Evolutionary conservation across 495 filamentous ascomycete genomes (phyloP).

Genomic region (Aspergillus cristatus): DNA sequence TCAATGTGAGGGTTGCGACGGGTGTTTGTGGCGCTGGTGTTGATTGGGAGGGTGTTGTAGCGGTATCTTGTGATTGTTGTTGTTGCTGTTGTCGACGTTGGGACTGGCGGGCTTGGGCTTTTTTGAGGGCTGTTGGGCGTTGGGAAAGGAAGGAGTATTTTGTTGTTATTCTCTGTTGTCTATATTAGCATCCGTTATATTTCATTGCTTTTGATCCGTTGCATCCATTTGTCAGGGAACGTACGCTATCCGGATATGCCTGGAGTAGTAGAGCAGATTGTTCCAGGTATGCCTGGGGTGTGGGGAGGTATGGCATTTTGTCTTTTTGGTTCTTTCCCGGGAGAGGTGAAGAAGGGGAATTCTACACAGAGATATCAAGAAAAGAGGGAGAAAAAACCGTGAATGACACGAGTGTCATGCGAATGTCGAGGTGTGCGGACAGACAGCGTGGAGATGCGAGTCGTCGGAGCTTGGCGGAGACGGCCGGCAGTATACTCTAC

Average conservation of each 20-base stretch:
- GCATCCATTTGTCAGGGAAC: slow-evolving; percentile 5
- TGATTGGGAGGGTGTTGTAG: slow-evolving; percentile 8
- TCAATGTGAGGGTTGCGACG: slow-evolving; percentile 65
- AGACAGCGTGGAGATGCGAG: too few relatives aligned
- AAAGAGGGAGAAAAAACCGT: too few relatives aligned
- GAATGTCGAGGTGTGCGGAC: too few relatives aligned
- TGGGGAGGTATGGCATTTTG: slow-evolving; percentile 51
- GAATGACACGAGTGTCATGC: too few relatives aligned
- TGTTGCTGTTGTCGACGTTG: slow-evolving; percentile 13
- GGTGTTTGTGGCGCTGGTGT: slow-evolving; percentile 18
- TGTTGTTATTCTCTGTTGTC: slow-evolving; percentile 66
- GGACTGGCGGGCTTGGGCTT: slow-evolving; percentile 7
- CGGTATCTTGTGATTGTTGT: slow-evolving; percentile 14
- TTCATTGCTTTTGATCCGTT: neutral
- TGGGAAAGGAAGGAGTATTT: slow-evolving; percentile 61
- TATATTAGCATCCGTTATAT: slow-evolving; percentile 3
- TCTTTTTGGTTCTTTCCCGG: neutral
- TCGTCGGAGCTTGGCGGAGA: too few relatives aligned
- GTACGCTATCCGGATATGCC: slow-evolving; percentile 55
- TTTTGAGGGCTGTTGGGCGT: slow-evolving; percentile 25
- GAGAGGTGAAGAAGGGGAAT: neutral
- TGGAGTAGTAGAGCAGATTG: slow-evolving; percentile 54
- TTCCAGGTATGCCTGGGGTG: slow-evolving; percentile 53
- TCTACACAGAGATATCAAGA: too few relatives aligned
- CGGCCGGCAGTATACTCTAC: too few relatives aligned